Conservation (phyloP, 2,329 filamentous ascomycete species). For the Nemania abortiva region DNA sequence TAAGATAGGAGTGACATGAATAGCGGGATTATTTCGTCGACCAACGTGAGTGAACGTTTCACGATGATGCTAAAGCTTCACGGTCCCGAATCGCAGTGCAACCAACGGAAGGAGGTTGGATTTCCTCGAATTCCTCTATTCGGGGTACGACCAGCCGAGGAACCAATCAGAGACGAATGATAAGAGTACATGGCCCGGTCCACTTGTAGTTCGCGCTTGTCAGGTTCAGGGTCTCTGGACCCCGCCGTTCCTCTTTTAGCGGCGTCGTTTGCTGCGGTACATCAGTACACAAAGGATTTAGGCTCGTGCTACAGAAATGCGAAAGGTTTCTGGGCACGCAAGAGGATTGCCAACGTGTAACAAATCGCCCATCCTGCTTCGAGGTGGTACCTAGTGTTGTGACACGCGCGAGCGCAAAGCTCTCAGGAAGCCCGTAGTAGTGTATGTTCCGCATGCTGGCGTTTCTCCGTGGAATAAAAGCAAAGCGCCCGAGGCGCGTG, state of each 20-base stretch:
- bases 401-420: neutral
- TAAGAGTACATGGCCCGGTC: constrained; percentile 22
- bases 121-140: constrained; percentile 1
- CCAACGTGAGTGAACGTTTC: neutral
- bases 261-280: neutral
- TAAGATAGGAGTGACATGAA: too few species aligned
- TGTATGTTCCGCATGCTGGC: neutral
- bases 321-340: neutral
- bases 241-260: neutral
- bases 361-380: neutral
- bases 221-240: constrained; percentile 21
- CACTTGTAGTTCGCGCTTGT: constrained; percentile 22
- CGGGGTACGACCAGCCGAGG: neutral
- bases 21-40: too few species aligned
- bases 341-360: neutral
- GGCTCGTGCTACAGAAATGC: neutral
- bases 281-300: neutral
- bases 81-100: constrained; percentile 6
- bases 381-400: neutral
- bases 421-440: neutral
- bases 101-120: neutral
- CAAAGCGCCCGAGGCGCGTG: too few species aligned
- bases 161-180: constrained; percentile 33
- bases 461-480: too few species aligned
- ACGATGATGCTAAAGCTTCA: neutral